A percentile compares a stretch with the other conserved stretches of the same genome.
Evolutionary conservation across 305 asterid genomes (phyloP).

Genomic region (Nicotiana rustica): DNA sequence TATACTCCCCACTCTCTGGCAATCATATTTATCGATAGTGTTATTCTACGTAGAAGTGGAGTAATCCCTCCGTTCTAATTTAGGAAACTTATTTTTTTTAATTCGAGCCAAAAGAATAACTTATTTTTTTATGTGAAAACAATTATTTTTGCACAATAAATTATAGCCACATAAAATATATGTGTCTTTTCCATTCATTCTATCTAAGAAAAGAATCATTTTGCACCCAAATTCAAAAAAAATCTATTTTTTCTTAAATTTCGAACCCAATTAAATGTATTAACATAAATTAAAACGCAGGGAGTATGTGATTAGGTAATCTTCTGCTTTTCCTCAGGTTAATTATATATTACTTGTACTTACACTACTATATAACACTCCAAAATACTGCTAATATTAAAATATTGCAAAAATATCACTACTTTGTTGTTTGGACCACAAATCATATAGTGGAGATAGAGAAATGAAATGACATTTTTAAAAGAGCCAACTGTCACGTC

Average conservation of each 20-base stretch:
- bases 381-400: background rate
- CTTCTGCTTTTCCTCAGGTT: background rate
- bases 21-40: conserved; percentile 19
- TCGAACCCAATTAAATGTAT: too few species aligned
- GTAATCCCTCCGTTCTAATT: background rate
- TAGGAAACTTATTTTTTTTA: too few species aligned
- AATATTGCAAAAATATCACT: background rate
- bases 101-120: too few species aligned
- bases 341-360: background rate
- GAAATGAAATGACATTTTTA: background rate
- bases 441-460: conserved; percentile 13
- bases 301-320: conserved; percentile 14
- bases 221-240: too few species aligned
- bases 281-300: too few species aligned
- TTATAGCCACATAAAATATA: too few species aligned
- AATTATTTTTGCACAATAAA: too few species aligned
- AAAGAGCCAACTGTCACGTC: background rate
- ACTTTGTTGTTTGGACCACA: conserved; percentile 20
- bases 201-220: too few species aligned
- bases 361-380: background rate
- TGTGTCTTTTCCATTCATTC: too few species aligned
- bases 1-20: background rate
- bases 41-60: background rate
- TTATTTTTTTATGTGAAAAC: too few species aligned
- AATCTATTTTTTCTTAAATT: too few species aligned